Percentiles rank a stretch among this genome's conserved stretches.
phyloP scores from a whole-genome alignment of 129 eudicot genomes.

The Escallonia rubra region DNA sequence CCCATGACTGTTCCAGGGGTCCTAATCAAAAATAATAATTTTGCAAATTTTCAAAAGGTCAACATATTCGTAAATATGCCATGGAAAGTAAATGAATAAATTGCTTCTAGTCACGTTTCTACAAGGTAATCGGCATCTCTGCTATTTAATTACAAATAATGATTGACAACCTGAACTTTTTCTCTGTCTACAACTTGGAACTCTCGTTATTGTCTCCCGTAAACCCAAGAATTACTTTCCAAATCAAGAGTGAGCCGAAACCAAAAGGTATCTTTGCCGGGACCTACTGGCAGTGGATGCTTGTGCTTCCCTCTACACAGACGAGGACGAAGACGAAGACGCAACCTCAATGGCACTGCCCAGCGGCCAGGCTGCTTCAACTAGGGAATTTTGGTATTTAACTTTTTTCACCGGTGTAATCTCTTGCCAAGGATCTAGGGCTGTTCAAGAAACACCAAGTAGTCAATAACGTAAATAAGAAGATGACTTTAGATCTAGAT shows the following conservation, averaged over 20 bases:
- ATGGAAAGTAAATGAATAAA: not conserved
- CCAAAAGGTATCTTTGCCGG: constrained; percentile 4
- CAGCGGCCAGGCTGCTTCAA: constrained; percentile 99
- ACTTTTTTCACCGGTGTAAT: constrained; percentile 83
- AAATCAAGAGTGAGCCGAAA: constrained; percentile 5
- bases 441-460: constrained; percentile 33
- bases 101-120: not conserved
- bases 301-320: not conserved
- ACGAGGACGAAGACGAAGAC: constrained; percentile 28
- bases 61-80: not conserved
- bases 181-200: not conserved
- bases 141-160: constrained; percentile 10
- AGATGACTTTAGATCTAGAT: no score
- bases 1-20: no score
- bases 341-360: constrained; percentile 96
- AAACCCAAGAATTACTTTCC: not conserved
- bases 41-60: no score
- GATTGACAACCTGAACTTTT: not conserved
- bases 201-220: not conserved
- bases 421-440: constrained; percentile 64
- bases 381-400: constrained; percentile 66
- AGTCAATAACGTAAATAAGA: no score
- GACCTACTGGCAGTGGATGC: not conserved
- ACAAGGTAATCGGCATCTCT: not conserved
- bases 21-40: no score